phyloP scores from a whole-genome alignment of 225 moss, liverwort and hornwort species.

The Polytrichum formosum region DNA sequence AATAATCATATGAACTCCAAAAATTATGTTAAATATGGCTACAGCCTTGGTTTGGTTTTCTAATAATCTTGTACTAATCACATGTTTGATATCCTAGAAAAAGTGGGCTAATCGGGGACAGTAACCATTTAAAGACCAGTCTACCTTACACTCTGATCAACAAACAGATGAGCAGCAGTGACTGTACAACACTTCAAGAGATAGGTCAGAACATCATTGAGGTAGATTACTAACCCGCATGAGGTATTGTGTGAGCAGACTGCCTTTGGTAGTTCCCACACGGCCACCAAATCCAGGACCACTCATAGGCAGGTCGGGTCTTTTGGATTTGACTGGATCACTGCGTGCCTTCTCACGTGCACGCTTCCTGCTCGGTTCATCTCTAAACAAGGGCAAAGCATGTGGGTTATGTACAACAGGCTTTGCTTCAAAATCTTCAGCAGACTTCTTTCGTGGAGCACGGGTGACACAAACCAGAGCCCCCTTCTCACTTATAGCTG shows the following conservation, averaged over 20 bases:
- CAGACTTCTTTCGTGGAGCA: conserved; percentile 94
- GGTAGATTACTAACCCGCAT: conserved; percentile 65
- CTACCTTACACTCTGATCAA: no score
- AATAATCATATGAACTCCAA: no score
- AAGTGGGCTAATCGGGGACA: no score
- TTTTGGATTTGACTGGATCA: conserved; percentile 87
- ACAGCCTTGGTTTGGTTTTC: no score
- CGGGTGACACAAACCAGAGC: conserved; percentile 93
- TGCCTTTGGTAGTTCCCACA: conserved; percentile 95
- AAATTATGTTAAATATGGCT: no score
- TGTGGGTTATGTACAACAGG: conserved; percentile 97
- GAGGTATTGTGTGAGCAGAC: conserved; percentile 94
- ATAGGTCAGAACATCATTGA: no score
- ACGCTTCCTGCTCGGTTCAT: conserved; percentile 91
- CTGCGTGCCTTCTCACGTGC: conserved; percentile 88
- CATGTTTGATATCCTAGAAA: no score
- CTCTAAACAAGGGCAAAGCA: conserved; percentile 93
- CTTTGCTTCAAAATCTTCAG: conserved; percentile 74
- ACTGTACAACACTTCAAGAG: no score
- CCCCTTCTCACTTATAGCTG: conserved; percentile 85
- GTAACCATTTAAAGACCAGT: no score
- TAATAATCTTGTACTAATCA: no score
- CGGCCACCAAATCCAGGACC: conserved; percentile 99
- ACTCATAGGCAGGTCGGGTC: conserved; percentile 91
- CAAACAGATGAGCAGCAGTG: no score